Conservation (phyloP, 2,329 filamentous ascomycete species). For the Diaporthe sp. region DNA sequence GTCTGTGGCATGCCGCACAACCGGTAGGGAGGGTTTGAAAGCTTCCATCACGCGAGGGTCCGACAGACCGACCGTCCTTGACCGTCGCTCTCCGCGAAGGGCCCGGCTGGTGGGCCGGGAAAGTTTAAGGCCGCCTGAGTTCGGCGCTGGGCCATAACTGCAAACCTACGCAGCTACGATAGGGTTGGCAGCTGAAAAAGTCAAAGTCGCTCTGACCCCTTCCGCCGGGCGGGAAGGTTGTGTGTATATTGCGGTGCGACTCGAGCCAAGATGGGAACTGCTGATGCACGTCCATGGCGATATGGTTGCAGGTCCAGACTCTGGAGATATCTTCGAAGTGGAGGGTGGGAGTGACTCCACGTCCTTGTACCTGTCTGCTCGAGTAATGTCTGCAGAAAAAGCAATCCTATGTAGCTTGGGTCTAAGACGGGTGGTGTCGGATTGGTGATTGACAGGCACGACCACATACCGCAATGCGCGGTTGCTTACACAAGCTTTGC, state of each 20-base stretch:
- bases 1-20: constrained; percentile 4
- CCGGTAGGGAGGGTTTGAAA: not conserved
- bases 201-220: constrained; percentile 22
- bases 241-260: not conserved
- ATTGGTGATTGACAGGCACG: constrained; percentile 25
- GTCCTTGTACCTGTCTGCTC: not conserved
- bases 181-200: constrained; percentile 26
- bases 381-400: not conserved
- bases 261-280: constrained; percentile 8
- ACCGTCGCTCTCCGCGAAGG: not conserved
- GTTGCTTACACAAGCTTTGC: constrained; percentile 18
- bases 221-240: constrained; percentile 21
- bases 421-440: constrained; percentile 5
- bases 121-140: constrained; percentile 17
- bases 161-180: not conserved
- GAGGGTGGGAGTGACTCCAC: constrained; percentile 9
- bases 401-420: constrained; percentile 25
- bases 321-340: not conserved
- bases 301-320: not conserved
- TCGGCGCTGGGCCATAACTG: not conserved
- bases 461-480: not conserved
- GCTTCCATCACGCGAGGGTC: not conserved
- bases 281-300: constrained; percentile 1
- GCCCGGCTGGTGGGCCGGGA: constrained; percentile 2
- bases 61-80: not conserved